Conservation (phyloP, 441 rosid genomes). For the Pelargonium exstipulatum region DNA sequence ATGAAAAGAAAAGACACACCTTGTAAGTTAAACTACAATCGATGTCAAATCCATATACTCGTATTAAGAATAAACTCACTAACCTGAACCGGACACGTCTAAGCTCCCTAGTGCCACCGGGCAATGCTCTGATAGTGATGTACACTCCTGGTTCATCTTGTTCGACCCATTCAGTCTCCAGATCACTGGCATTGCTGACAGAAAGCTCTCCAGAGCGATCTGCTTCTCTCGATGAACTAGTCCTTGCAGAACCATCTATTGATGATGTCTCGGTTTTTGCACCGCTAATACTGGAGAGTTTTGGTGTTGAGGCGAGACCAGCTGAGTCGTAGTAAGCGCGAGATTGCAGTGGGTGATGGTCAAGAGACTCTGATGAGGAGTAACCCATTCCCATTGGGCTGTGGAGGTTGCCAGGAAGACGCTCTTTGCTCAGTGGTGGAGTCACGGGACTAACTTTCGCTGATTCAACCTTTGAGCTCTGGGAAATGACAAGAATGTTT, state of each 20-base stretch:
- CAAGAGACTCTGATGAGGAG: conserved; percentile 59
- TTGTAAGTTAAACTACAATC: neutral
- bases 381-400: conserved; percentile 42
- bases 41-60: neutral
- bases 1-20: too few species aligned
- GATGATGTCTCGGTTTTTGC: conserved; percentile 76
- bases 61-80: conserved; percentile 13
- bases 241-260: conserved; percentile 58
- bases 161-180: conserved; percentile 88
- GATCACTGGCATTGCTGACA: conserved; percentile 72
- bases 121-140: conserved; percentile 74
- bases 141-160: conserved; percentile 94
- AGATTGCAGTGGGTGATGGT: conserved; percentile 47
- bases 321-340: conserved; percentile 37
- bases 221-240: conserved; percentile 65
- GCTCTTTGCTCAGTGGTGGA: conserved; percentile 62
- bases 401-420: conserved; percentile 33
- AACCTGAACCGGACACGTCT: conserved; percentile 97
- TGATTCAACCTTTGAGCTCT: conserved; percentile 54
- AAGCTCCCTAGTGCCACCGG: conserved; percentile 73
- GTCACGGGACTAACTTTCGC: conserved; percentile 59
- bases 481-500: conserved; percentile 7
- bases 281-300: conserved; percentile 58
- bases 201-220: conserved; percentile 75
- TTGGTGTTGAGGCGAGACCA: conserved; percentile 61